Evolutionary conservation across 768 basidiomycete species (phyloP), one percentile per base, ranked within the genome.

Genomic region (Phanerochaete sordida): DNA sequence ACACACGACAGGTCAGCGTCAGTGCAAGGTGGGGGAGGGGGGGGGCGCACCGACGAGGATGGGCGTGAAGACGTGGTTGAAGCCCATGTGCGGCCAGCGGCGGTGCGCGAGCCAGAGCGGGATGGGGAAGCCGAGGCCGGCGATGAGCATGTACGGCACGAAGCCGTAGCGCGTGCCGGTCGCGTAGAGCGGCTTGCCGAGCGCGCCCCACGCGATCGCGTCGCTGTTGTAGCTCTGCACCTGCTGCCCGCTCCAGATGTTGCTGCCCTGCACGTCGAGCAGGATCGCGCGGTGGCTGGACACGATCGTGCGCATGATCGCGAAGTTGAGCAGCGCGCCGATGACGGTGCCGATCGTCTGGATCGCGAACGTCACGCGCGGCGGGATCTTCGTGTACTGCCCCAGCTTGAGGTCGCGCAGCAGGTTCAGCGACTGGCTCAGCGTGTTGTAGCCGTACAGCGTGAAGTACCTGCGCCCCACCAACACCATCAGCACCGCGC

Each of bases 401-500:
- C 73, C 75, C 33, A 83, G 79, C 68, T 86, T 87, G 8, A 86
- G 74, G 64, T 87, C 85, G 8, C 82, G 77, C 47, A 85, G 77
- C n/a, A 85, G 69, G 3, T 77, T 70, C 43, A 66, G 64, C 19
- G 80, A 79, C 67, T 84, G 81, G 23, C 71, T 69, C 47, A 79
- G 67, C 5, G 79, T 77, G 62, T 81, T 76, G 65, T 64, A 77
- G 46, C 81, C 83, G 59, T 75, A 62, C 49, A 65, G 50, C 13
- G 26, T 39, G 24, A n/a, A 35, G 37, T 24, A 48, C 59, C 35
- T 37, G 33, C 26, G 16, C 19, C 4, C 11, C 39, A 35, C 31
- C 16, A 33, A 16, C n/a, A 3, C 30, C 23, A 5, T 27, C 13
- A 33, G 16, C 5, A 54, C 21, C 16, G 51, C 24, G 24, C 26